Evolutionary conservation across 1,284 basidiomycete species (phyloP), one percentile per base, ranked within the genome.

Genomic region (Pulchroboletus neoregius): DNA sequence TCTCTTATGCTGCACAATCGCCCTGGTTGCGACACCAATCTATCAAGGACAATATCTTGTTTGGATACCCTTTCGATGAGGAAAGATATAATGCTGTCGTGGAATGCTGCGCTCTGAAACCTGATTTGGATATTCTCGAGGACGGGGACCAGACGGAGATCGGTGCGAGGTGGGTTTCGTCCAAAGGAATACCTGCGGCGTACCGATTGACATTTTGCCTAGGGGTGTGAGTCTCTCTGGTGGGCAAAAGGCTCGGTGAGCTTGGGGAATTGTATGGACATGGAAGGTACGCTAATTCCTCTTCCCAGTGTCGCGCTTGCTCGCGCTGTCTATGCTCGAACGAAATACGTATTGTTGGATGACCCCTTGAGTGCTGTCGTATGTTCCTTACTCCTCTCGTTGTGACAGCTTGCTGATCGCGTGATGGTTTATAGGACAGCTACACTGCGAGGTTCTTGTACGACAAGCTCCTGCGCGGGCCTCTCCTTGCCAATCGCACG

Each of bases 321-420:
- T 9, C 73, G 79, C 5, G 78, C 79, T 0, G 70, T 79, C 3
- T 80, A 81, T 56, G 70, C 78, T 23, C 55, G 60, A 6, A 73
- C 75, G 1, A 76, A 75, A 62, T 75, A 74, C 41, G 69, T 80
- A 0, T 60, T 80, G 5, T 57, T 80, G 42, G 79, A 84, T 49
- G 82, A 85, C 53, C 80, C 79, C 2, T 59, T 84, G 37, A 78
- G 76, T 49, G 76, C 76, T 4, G 76, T 78, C 36, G 76, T 78
- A 53, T 26, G 53, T 41, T n/a, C 36, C 18, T 39, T 11, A 8
- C 4, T 38, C 6, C 1, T 20, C 3, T 33, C 18, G 0, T 33
- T 9, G 4, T 11, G 23, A 41, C 2, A 20, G 30, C 6, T 26
- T 5, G 8, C 26, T 49, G 39, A 45, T 43, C 2, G 10, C 6